Evolutionary conservation across 2,329 filamentous ascomycete genomes (phyloP), one percentile per base, ranked within the genome.

Genomic region (Aureobasidium sp.): DNA sequence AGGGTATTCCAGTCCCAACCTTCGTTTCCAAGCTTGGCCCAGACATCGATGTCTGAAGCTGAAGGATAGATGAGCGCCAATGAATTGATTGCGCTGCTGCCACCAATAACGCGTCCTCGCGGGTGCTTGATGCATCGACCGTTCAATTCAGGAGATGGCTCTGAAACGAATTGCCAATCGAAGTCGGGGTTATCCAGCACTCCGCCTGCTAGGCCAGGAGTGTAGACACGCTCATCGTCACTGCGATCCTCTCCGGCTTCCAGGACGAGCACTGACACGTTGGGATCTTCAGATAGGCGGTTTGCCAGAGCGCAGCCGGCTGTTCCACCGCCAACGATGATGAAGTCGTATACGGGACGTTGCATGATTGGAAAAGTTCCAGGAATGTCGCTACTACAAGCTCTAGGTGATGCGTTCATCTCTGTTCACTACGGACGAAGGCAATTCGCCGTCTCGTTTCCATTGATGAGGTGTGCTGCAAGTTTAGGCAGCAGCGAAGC

Each of bases 1-100:
- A 81, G 70, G 5, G 73, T 73, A 3, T 77, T 67, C 63, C 77
- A 81, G 63, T 73, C 75, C 73, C 81, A 84, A 9, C 67, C 67
- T 0, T 46, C 34, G 50, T 70, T 70, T 15, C 70, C 71, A 4
- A 72, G 46, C 15, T 66, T 64, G 6, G 67, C 71, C 75, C 74
- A 78, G 7, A 68, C 70, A 65, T 77, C 69, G 43, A 71, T 66
- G 60, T 67, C 68, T 10, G 63, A 63, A 55, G 61, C 69, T 47
- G 67, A 65, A 26, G 62, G 68, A 47, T 69, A 65, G 44, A 68
- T 65, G 13, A 67, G 50, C 29, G 70, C 72, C 27, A 63, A 37
- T 20, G 53, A 62, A 61, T 78, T 78, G 46, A 78, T 72, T 0
- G 71, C 71, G 10, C 69, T 74, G 26, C 69, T 72, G 2, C 76